Evolutionary conservation across 1,139 yeast species (phyloP).

Genomic region (Hyphopichia pseudoburtonii): DNA sequence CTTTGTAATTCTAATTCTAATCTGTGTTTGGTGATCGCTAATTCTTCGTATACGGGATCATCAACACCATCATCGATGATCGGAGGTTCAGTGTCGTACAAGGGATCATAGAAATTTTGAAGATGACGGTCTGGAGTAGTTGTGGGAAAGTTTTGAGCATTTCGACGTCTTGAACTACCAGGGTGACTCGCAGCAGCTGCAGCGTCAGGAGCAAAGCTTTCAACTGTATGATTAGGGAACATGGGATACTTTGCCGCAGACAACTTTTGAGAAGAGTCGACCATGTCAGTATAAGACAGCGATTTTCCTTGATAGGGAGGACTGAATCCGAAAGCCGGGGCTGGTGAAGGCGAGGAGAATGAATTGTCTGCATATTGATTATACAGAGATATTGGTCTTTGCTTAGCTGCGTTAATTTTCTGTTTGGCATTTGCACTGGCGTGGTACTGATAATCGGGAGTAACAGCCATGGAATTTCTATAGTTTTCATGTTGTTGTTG

Average conservation of each 20-base stretch:
- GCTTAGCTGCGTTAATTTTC: constrained; percentile 8
- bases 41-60: constrained; percentile 25
- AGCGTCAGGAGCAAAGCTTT: constrained; percentile 26
- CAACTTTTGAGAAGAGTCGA: constrained; percentile 2
- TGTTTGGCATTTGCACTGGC: constrained; percentile 4
- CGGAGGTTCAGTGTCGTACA: background rate
- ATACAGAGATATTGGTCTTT: constrained; percentile 20
- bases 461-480: constrained; percentile 12
- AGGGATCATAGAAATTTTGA: constrained; percentile 2
- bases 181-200: too few species aligned
- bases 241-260: constrained; percentile 7
- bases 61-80: constrained; percentile 8
- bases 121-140: too few species aligned
- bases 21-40: constrained; percentile 35
- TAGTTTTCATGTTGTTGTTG: constrained; percentile 13
- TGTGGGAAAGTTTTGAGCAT: background rate
- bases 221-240: constrained; percentile 27
- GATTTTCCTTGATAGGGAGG: constrained; percentile 8
- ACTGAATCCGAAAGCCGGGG: background rate
- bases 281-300: constrained; percentile 16
- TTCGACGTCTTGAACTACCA: background rate
- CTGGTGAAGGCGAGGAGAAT: constrained; percentile 1
- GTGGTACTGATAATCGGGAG: constrained; percentile 12
- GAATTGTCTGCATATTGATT: constrained; percentile 10
- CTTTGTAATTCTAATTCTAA: constrained; percentile 42